Evolutionary conservation across 352 stramenopile species (phyloP), one percentile per base, ranked within the genome.

Genomic region (Phytopythium ostracodes): DNA sequence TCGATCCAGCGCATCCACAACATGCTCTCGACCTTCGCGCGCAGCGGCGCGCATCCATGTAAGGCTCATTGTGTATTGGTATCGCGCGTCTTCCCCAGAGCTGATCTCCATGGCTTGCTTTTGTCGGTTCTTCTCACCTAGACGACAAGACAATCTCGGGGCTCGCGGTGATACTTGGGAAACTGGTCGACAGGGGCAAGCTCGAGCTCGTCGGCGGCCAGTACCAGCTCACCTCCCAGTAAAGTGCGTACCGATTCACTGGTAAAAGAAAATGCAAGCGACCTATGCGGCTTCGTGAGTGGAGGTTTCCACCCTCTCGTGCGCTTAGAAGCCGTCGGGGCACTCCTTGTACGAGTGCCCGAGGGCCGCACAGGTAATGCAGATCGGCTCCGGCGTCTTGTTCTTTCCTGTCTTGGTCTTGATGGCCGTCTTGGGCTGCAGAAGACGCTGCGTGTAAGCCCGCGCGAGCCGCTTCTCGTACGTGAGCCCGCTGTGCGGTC

Each of bases 1-100:
- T 83, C 87, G 11, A 80, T 98, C 27, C 83, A 97, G 47, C 79
- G 88, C 22, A 98, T 99, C 61, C 94, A 98, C 77, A 96, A 97
- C 53, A 98, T 97, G 77, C 78, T 99, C 0, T 98, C 78, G 2
- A 92, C 85, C 20, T 95, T 96, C 59, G 81, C 85, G 7, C 68
- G 84, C 61, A 92, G 74, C 43, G 86, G 86, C 20, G 72, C 75
- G 0, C 80, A 91, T 55, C 81, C 79, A 70, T 92, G 83, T 94
- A 81, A 59, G 80, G 82, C 43, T 18, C 44, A 14, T 35, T 4
- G n/a, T 53, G 22, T 35, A 35, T 53, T 35, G 46, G 22, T 22
- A 22, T 11, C 24, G 10, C 42, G 2, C 12, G 42, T 8, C 42
- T 47, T n/a, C n/a, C n/a, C n/a, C n/a, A n/a, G n/a, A n/a, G n/a